Base-by-base conservation (phyloP, 2,329 filamentous ascomycete species). In the Ceratocystis albifundus region DNA sequence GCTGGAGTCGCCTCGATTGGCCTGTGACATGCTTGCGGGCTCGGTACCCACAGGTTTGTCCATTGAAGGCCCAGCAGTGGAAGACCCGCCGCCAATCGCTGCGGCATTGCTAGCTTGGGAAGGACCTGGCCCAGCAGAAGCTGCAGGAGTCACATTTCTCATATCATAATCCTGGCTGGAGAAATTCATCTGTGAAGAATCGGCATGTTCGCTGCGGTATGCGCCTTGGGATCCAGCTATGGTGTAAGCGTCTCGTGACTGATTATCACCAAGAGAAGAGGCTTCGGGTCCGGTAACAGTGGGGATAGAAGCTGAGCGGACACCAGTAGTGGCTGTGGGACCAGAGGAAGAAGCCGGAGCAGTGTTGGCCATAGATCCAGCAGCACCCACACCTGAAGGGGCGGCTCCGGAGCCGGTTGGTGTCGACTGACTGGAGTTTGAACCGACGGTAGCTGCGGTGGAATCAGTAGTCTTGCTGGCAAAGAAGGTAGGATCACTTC, bases 401-500 rank as follows among this genome's bases (percentile, higher is more conserved):
- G 8, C 20, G 25, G 50, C 4, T 36, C 48, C 30, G 15, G 61
- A 32, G 32, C 61, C 44, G 20, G 65, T 50, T 6, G 62, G 28
- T 4, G 22, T 59, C n/a, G 65, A 57, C 22, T 66, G 50, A 50
- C 61, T 61, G 5, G 62, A 64, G 46, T 64, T 50, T 2, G 62
- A 64, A 4, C 62, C 62, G n/a, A 64, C 50, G 1, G 62, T 64
- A 7, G 62, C 62, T n/a, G 62, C 62, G 25, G 62, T 64, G 8
- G 62, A 64, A 32, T 64, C 62, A 6, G 62, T 64, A 10, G 22
- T 44, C 17, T 66, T 50, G n/a, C 48, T 63, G 2, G 61, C 61
- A 50, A 66, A 66, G 36, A 66, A 66, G 25, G 65, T 66, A 20
- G 65, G 65, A 17, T 53, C 65, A 6, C 61, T 44, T 59, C 63